A percentile compares a stretch with the other conserved stretches of the same genome.
Conservation (phyloP, 2,329 filamentous ascomycete species). For the Fusarium armeniacum region DNA sequence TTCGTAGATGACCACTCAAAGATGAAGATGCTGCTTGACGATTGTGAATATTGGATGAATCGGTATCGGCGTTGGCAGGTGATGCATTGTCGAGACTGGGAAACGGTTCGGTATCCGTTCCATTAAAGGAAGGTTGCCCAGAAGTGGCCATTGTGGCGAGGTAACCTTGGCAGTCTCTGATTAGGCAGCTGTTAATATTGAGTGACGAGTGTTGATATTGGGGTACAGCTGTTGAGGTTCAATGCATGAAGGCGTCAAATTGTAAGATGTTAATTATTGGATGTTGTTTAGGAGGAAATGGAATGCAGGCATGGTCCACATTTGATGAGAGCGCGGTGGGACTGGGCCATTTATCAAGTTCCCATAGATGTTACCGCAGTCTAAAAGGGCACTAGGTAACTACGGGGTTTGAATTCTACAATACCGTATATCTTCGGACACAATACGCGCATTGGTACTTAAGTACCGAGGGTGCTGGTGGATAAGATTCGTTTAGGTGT, state of each 20-base stretch:
- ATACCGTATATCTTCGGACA: neutral
- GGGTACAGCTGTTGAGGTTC: neutral
- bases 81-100: conserved; percentile 43
- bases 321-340: conserved; percentile 19
- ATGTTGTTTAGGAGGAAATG: conserved; percentile 12
- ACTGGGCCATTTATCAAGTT: conserved; percentile 29
- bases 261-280: conserved; percentile 6
- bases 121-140: conserved; percentile 37
- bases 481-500: neutral
- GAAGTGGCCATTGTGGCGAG: conserved; percentile 36
- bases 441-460: neutral
- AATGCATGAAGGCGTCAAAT: conserved; percentile 2
- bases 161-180: conserved; percentile 16
- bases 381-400: conserved; percentile 4
- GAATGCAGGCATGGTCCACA: conserved; percentile 33
- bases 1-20: conserved; percentile 52
- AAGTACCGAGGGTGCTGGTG: neutral
- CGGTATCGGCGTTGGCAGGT: conserved; percentile 15
- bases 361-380: conserved; percentile 10
- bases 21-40: conserved; percentile 52
- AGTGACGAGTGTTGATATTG: conserved; percentile 17
- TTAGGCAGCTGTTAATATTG: conserved; percentile 1
- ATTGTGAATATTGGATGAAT: conserved; percentile 33
- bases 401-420: neutral
- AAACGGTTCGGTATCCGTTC: conserved; percentile 48